Conservation (phyloP, 2,329 filamentous ascomycete genomes). For the Fusarium udum region DNA sequence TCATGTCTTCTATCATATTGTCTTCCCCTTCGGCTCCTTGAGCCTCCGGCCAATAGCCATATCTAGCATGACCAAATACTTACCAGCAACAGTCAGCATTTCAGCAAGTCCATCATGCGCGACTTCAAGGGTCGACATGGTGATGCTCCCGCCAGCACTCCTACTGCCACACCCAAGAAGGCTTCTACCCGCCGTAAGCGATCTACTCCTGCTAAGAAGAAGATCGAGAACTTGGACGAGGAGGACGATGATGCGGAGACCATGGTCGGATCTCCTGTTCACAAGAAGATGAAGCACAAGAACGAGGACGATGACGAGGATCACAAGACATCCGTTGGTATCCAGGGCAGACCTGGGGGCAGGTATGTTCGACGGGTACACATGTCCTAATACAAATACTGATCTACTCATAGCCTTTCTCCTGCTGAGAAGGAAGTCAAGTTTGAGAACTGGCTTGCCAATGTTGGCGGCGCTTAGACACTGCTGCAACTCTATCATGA, state of each 20-base stretch:
- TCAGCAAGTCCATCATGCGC: conserved; percentile 51
- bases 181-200: conserved; percentile 30
- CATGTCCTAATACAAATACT: neutral
- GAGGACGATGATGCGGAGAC: conserved; percentile 27
- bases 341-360: conserved; percentile 11
- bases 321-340: conserved; percentile 27
- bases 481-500: neutral
- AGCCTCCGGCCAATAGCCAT: neutral
- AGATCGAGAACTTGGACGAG: conserved; percentile 15
- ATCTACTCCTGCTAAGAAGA: conserved; percentile 29
- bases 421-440: neutral
- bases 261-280: conserved; percentile 19
- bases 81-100: conserved; percentile 48
- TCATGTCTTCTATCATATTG: neutral
- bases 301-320: conserved; percentile 31
- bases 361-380: conserved; percentile 23
- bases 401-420: conserved; percentile 22
- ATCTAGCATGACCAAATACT: neutral
- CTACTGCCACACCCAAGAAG: conserved; percentile 36
- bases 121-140: conserved; percentile 47
- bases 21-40: neutral
- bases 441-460: conserved; percentile 29
- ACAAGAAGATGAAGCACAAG: conserved; percentile 46
- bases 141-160: neutral
- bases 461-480: neutral